Evolutionary conservation across 768 basidiomycete genomes (phyloP).

Genomic region (Kwoniella pini): DNA sequence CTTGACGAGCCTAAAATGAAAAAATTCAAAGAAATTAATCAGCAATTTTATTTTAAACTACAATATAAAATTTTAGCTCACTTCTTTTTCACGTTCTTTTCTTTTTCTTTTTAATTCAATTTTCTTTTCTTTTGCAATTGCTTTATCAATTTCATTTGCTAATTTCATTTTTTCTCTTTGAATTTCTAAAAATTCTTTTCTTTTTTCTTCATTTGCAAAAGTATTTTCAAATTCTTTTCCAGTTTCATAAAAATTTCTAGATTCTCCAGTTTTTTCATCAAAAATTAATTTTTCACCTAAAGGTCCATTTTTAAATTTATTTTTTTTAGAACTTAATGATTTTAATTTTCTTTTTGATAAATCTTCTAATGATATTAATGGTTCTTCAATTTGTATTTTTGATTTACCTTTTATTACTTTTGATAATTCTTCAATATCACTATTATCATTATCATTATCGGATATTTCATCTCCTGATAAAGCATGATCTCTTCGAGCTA

Average conservation of each 20-base stretch:
- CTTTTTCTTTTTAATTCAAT: conserved; percentile 88
- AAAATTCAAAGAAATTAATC: no score
- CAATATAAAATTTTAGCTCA: conserved; percentile 30
- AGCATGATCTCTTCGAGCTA: conserved; percentile 87
- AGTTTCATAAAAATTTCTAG: conserved; percentile 81
- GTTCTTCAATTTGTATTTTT: conserved; percentile 1
- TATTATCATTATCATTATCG: conserved; percentile 30
- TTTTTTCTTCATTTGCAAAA: conserved; percentile 67
- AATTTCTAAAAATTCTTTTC: conserved; percentile 68
- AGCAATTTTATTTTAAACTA: no score
- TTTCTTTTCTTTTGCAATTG: conserved; percentile 82
- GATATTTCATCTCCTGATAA: conserved; percentile 57
- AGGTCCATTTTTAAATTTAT: conserved; percentile 65
- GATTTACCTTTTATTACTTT: conserved; percentile 3
- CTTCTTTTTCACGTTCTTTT: conserved; percentile 71
- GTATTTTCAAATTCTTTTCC: conserved; percentile 66
- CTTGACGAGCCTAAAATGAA: conserved; percentile 4
- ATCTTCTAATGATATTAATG: conserved; percentile 56
- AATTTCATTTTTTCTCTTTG: conserved; percentile 72
- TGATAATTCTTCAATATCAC: not conserved
- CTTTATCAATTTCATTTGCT: conserved; percentile 74
- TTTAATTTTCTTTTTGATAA: conserved; percentile 87
- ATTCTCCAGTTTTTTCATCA: conserved; percentile 74
- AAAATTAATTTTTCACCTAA: conserved; percentile 76
- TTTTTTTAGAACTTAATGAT: conserved; percentile 71